Base-by-base conservation (phyloP, 106 monocot genomes). In the Ottelia alismoides region DNA sequence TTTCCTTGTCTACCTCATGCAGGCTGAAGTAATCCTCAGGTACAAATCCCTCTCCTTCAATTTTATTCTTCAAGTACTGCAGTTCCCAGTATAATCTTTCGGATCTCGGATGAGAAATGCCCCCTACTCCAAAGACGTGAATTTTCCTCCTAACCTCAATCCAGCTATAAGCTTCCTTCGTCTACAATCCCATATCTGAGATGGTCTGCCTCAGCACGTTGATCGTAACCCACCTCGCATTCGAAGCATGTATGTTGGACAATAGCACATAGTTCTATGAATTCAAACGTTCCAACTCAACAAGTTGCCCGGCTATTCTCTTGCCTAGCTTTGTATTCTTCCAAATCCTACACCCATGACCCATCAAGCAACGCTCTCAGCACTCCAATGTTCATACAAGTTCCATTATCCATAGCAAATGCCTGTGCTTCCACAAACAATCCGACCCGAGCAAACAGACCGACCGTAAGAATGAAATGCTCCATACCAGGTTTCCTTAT, bases 1-100 rank as follows among this genome's bases (percentile, higher is more conserved):
- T 79, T 72, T 84, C 79, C 25, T 73, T 69, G 11, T 84, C 84
- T 0, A 84, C 84, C 32, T 84, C 78, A 44, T 84, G 84, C 54
- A 84, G 55, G 57, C 75, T 60, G 25, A 70, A 84, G 27, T 74
- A 70, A 4, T 60, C 56, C 18, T 65, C 56, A 11, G 25, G 23
- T 11, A 22, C 25, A 55, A 50, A 49, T 2, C 58, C 57, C 27
- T 56, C 55, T 27, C 52, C 55, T 32, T 47, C 24, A 65, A 66
- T 62, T 56, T 19, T 63, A 28, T 65, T 57, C 75, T 51, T 63
- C 65, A 79, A 47, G 28, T 35, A 6, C 28, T 47, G 20, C n/a
- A 76, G 17, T 59, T 79, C 72, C 75, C 75, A 76, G 23, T 73
- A 65, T 45, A 84, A 66, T 45, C 69, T 54, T 44, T 76, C 58